Percentiles rank a stretch among this genome's conserved stretches.
phyloP scores from a whole-genome alignment of 1,139 yeast species.

The Diutina scorzettiae region DNA sequence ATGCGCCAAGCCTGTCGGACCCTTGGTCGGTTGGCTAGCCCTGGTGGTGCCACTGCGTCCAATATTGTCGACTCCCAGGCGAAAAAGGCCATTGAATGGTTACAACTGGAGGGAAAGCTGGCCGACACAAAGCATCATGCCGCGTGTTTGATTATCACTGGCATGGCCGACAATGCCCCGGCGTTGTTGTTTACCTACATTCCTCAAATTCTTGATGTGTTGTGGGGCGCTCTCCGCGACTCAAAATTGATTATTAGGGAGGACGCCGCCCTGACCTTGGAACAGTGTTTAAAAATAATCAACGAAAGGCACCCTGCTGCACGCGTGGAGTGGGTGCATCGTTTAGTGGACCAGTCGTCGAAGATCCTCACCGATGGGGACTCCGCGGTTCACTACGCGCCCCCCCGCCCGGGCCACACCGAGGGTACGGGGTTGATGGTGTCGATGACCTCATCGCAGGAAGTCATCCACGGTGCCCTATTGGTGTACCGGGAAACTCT shows the following conservation, averaged over 20 bases:
- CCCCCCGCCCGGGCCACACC: constrained; percentile 7
- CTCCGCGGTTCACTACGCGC: constrained; percentile 5
- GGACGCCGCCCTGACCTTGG: constrained; percentile 77
- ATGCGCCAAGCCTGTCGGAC: constrained; percentile 82
- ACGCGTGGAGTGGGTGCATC: constrained; percentile 62
- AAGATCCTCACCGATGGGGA: constrained; percentile 20
- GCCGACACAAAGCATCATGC: constrained; percentile 78
- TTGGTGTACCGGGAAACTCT: constrained; percentile 74
- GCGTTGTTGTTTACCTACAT: constrained; percentile 71
- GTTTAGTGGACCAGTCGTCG: constrained; percentile 52
- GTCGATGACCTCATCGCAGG: constrained; percentile 27
- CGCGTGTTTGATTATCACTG: constrained; percentile 71
- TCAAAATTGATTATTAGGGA: constrained; percentile 59
- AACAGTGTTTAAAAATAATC: constrained; percentile 66
- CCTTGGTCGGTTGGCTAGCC: constrained; percentile 76
- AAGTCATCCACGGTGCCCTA: constrained; percentile 75
- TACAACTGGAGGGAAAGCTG: constrained; percentile 67
- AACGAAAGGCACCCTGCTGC: constrained; percentile 67
- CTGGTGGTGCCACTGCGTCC: constrained; percentile 81
- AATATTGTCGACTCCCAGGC: constrained; percentile 92
- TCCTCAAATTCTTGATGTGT: constrained; percentile 64
- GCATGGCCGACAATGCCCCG: constrained; percentile 83
- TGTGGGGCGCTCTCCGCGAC: constrained; percentile 84
- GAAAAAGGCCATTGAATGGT: constrained; percentile 82
- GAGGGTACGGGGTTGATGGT: constrained; percentile 17